These are phyloP conservation scores for Chytriomyces sp. DNA, from an alignment of 192 early-diverging fungal species.

Conservation along the genomic window DNA sequence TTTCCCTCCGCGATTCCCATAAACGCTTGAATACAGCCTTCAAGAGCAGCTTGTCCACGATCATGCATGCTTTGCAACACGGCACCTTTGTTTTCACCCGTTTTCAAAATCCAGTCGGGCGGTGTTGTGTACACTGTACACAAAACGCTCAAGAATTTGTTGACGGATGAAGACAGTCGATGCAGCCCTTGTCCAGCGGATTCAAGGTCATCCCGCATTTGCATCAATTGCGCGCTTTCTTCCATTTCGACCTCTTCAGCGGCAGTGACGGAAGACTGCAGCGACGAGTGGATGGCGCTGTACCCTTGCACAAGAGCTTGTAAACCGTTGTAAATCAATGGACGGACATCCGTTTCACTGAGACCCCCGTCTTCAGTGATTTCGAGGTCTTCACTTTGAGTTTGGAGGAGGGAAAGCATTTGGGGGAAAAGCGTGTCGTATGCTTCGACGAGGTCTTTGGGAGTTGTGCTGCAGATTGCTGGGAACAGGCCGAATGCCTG, in stretches of 20 bases:
- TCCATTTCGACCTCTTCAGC: constrained; percentile 14
- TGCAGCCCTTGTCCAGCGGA: constrained; percentile 35
- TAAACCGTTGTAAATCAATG: constrained; percentile 77
- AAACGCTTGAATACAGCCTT: constrained; percentile 48
- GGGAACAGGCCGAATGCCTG: constrained; percentile 91
- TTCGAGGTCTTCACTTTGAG: constrained; percentile 25
- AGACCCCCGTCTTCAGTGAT: constrained; percentile 16
- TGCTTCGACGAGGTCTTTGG: constrained; percentile 65
- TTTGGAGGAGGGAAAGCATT: constrained; percentile 73
- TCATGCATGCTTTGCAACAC: constrained; percentile 55
- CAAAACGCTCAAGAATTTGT: constrained; percentile 51
- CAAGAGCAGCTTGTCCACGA: constrained; percentile 47
- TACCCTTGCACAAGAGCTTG: constrained; percentile 53
- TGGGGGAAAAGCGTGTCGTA: constrained; percentile 67
- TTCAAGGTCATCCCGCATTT: constrained; percentile 5
- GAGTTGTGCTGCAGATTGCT: constrained; percentile 80
- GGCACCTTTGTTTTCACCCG: constrained; percentile 44
- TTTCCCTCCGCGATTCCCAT: constrained; percentile 53
- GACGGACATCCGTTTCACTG: constrained; percentile 70
- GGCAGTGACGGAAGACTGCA: background rate
- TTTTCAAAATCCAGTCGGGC: constrained; percentile 28
- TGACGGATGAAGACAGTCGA: constrained; percentile 41
- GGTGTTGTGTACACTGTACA: constrained; percentile 60
- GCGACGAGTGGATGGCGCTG: background rate
- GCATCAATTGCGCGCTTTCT: constrained; percentile 1